A percentile compares a stretch with the other conserved stretches of the same genome.
Evolutionary conservation across 805 yeast genomes (phyloP).

Genomic region (Kluyveromyces lactis): DNA sequence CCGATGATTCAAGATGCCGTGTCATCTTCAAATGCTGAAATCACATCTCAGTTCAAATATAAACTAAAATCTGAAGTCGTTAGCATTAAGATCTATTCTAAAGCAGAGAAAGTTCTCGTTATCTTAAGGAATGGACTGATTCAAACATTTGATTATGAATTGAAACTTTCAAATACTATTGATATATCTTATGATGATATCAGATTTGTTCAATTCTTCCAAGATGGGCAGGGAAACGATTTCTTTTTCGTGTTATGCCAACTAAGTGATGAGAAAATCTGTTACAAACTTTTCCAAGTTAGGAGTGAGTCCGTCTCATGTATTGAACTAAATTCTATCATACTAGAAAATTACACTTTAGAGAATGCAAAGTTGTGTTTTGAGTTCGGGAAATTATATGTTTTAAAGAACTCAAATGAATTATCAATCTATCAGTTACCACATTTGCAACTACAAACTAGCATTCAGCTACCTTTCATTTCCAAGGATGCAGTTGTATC

Average conservation of each 20-base stretch:
- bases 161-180: constrained; percentile 17
- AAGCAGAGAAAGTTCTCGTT: constrained; percentile 13
- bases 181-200: constrained; percentile 20
- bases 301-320: constrained; percentile 10
- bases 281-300: constrained; percentile 20
- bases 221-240: constrained; percentile 6
- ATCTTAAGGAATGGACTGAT: constrained; percentile 25
- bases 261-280: constrained; percentile 15
- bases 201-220: constrained; percentile 16
- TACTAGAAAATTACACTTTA: constrained; percentile 16
- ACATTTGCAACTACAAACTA: constrained; percentile 18
- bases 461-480: constrained; percentile 21
- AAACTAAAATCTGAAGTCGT: constrained; percentile 14
- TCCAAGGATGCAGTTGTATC: constrained; percentile 12
- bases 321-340: constrained; percentile 21
- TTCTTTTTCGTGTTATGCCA: constrained; percentile 18
- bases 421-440: constrained; percentile 19
- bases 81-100: constrained; percentile 13
- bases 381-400: constrained; percentile 23
- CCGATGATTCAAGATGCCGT: constrained; percentile 11
- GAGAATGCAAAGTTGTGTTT: constrained; percentile 18
- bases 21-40: constrained; percentile 12
- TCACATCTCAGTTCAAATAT: constrained; percentile 9
- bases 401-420: constrained; percentile 11
- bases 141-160: constrained; percentile 20